phyloP scores from a whole-genome alignment of 2,329 filamentous ascomycete species.

The Geosmithia putterillii region DNA sequence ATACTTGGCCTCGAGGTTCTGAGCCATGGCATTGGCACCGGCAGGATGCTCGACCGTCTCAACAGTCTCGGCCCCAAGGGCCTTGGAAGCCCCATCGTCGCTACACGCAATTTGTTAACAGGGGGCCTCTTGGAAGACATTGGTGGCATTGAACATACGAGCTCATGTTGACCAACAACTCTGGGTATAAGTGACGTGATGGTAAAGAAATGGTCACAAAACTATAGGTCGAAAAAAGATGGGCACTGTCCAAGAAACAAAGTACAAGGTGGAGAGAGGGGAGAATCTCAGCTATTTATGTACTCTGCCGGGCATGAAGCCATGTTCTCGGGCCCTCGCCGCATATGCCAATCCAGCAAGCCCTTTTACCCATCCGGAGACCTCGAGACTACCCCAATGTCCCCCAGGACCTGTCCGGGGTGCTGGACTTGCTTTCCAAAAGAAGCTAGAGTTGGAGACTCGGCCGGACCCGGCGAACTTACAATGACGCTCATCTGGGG shows the following conservation, averaged over 20 bases:
- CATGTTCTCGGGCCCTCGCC: too few relatives aligned
- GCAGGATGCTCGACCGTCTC: background rate
- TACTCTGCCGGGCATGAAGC: too few relatives aligned
- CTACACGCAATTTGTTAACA: background rate
- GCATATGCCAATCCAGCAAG: background rate
- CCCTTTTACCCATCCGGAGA: too few relatives aligned
- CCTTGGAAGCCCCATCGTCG: background rate
- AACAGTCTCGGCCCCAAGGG: background rate
- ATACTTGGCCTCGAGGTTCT: constrained; percentile 1
- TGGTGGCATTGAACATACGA: background rate
- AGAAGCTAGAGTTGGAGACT: background rate
- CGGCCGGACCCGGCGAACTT: background rate
- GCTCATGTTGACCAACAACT: background rate
- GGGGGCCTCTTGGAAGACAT: too few relatives aligned
- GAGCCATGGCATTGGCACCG: background rate
- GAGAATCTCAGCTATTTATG: background rate
- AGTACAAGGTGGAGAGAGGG: background rate
- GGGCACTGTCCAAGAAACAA: background rate
- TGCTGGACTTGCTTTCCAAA: background rate
- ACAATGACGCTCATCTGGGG: too few relatives aligned
- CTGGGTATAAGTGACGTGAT: background rate
- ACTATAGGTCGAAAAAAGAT: background rate
- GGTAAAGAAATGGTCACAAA: background rate
- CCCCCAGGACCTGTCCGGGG: too few relatives aligned
- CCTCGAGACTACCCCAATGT: too few relatives aligned